These are phyloP conservation scores for Cercospora beticola DNA, from an alignment of 2,329 filamentous ascomycete species.

Conservation along the genomic window DNA sequence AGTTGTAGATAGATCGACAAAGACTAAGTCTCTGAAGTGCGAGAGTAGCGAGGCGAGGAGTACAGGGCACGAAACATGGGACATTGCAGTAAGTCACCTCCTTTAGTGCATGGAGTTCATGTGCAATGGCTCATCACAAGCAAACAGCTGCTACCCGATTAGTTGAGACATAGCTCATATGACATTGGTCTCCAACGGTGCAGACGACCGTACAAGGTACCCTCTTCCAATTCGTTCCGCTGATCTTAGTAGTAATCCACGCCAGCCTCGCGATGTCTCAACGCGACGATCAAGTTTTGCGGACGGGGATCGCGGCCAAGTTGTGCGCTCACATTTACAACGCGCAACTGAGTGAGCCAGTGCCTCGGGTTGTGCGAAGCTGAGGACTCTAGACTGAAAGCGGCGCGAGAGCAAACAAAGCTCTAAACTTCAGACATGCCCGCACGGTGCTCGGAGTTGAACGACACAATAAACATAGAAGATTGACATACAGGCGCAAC, in stretches of 20 bases:
- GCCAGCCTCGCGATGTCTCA: background rate
- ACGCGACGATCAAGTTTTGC: background rate
- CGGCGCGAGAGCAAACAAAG: background rate
- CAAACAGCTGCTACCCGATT: background rate
- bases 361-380: background rate
- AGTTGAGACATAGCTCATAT: background rate
- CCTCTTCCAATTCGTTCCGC: background rate
- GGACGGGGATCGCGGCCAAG: background rate
- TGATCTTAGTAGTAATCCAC: background rate
- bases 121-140: background rate
- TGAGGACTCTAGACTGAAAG: background rate
- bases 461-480: background rate
- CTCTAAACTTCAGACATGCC: background rate
- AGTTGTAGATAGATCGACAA: background rate
- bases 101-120: background rate
- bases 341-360: background rate
- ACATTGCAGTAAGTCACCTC: background rate
- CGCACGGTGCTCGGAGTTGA: too few relatives aligned
- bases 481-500: background rate
- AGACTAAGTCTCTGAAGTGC: too few relatives aligned
- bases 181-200: background rate
- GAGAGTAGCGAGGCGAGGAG: background rate
- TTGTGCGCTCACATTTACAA: background rate
- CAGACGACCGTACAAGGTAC: background rate
- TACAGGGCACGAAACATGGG: background rate